Evolutionary conservation across 805 yeast genomes (phyloP), one percentile per base, ranked within the genome.

Genomic region (Lipomyces spencermartinsiae): DNA sequence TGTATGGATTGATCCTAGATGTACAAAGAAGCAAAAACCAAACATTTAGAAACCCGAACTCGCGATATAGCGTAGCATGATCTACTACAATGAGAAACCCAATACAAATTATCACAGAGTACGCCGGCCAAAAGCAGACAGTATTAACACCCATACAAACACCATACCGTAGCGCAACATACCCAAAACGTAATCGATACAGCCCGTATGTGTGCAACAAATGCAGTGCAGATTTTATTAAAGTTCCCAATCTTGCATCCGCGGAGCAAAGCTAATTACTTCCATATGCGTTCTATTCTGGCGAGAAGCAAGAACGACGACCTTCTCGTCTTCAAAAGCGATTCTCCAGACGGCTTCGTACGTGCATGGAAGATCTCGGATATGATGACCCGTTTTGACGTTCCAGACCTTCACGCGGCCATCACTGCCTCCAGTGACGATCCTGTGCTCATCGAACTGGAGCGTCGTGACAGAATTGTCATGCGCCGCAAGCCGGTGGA

Each of bases 401-500:
- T 79, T 79, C 83, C 84, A 81, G 31, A 82, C 74, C 55, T 80
- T 78, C 29, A 82, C 81, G 10, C 77, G 74, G 58, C 84, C 82
- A 68, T 81, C 84, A 35, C 79, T 76, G 39, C 83, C 83, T 31
- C 83, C 84, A 8, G 82, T 75, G 22, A 82, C 80, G 22, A 81
- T 76, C 22, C 82, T 74, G 66, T 76, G 76, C 57, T 78, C 81
- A 57, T 80, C 79, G 59, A 80, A 76, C 64, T 79, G 80, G 57
- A 81, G 73, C n/a, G 81, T 76, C 12, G 83, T 79, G 22, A 82
- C 81, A 16, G 83, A 76, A 64, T 79, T 78, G 67, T 82, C 83
- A 69, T 82, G 84, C 7, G 84, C 83, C 25, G 82, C 82, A 10
- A 82, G 76, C 22, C 83, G 72, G 78, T 91, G 95, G 0, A 93